Evolutionary conservation across 805 yeast genomes (phyloP), one percentile per base, ranked within the genome.

Genomic region (Metschnikowia cerradonensis): DNA sequence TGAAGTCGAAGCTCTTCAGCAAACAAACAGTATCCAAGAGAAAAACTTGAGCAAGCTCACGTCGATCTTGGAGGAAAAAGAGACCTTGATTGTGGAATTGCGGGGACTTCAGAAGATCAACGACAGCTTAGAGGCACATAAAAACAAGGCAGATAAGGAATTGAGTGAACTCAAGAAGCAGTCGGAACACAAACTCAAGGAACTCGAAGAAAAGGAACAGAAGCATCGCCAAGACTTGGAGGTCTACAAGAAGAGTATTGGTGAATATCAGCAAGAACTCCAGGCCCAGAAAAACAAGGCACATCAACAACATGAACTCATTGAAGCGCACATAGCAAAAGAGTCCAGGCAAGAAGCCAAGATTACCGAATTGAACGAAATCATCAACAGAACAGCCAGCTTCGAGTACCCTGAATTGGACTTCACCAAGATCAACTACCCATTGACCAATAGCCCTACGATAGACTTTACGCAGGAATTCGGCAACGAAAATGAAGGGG

Each of bases 401-500:
- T 15, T 45, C 31, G 50, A 50, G 3, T 41, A 41, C 38, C 52
- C 53, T 5, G 56, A 50, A 3, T 34, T 50, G 41, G 59, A 53
- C 45, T 50, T 52, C 44, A 49, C 44, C 42, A 38, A 50, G 15
- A 48, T 47, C 40, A 34, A 44, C 17, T 44, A 44, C 40, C 47
- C 47, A 22, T 44, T 44, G 41, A 35, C 41, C 30, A 34, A 44
- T n/a, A 44, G 47, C 35, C 47, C 47, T 23, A 26, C 40, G 2
- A 26, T 36, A 11, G 40, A 44, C 26, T 34, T 44, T 13, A 23
- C 14, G 5, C 34, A 50, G 41, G 40, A 19, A 38, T 40, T 47
- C 6, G 50, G 36, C 35, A 11, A 47, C 5, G 39, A 47, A n/a
- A 38, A 30, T 34, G 13, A 13, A n/a, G 45, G 43, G 20, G 39